These are phyloP conservation scores for Lactifluus echinatus DNA, from an alignment of 768 basidiomycete genomes.

Conservation along the genomic window DNA sequence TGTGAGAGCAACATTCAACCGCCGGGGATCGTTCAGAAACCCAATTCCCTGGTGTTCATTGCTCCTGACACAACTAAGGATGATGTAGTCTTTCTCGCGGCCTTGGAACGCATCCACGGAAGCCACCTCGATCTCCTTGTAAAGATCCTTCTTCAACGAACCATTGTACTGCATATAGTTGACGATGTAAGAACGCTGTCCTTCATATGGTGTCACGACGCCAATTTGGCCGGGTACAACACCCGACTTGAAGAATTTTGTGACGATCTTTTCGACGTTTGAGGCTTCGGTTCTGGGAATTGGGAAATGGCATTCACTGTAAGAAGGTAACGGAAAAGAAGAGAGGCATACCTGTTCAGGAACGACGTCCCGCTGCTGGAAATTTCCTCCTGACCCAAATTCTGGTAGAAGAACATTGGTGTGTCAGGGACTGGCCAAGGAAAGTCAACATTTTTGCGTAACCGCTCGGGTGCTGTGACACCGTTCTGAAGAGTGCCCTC, in stretches of 20 bases:
- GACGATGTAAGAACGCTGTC: slow-evolving; percentile 95
- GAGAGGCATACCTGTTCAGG: slow-evolving; percentile 65
- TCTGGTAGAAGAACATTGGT: slow-evolving; percentile 99
- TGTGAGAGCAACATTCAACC: slow-evolving; percentile 94
- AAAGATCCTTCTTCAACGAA: slow-evolving; percentile 96
- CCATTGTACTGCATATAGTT: slow-evolving; percentile 99
- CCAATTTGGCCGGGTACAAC: slow-evolving; percentile 94
- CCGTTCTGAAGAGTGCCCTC: slow-evolving; percentile 98
- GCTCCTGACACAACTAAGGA: slow-evolving; percentile 92
- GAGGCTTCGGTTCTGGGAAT: slow-evolving; percentile 97
- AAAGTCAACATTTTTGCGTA: slow-evolving; percentile 98
- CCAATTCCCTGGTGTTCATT: slow-evolving; percentile 99
- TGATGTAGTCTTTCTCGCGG: slow-evolving; percentile 99
- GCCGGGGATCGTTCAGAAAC: slow-evolving; percentile 95
- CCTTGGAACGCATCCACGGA: slow-evolving; percentile 99
- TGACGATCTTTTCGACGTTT: slow-evolving; percentile 99
- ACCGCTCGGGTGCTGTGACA: slow-evolving; percentile 94
- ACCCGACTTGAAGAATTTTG: slow-evolving; percentile 99
- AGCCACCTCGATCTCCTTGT: slow-evolving; percentile 99
- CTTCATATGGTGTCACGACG: slow-evolving; percentile 98
- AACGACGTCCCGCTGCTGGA: slow-evolving; percentile 98
- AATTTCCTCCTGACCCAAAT: slow-evolving; percentile 97
- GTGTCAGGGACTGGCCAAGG: slow-evolving; percentile 97
- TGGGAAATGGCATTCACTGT: slow-evolving; percentile 5
- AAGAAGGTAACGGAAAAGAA: not conserved